Percentiles rank a stretch among this genome's conserved stretches.
These are phyloP conservation scores for Cyberlindnera amylophila DNA, from an alignment of 805 yeast species.

Conservation along the genomic window DNA sequence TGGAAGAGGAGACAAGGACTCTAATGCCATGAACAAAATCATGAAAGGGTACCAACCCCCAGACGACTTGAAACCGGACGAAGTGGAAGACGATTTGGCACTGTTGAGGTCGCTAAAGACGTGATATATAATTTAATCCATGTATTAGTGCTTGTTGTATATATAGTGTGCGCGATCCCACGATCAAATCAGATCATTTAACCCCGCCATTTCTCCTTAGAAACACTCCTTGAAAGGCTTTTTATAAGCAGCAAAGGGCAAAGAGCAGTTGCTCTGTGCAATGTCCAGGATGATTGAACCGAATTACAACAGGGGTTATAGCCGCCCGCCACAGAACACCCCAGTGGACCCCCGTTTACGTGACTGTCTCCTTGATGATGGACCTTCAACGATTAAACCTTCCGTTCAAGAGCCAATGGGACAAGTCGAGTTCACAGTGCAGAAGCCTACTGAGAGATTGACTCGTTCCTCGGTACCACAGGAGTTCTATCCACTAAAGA, in stretches of 20 bases:
- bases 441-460: no score
- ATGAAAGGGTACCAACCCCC: constrained; percentile 30
- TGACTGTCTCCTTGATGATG: no score
- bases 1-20: constrained; percentile 9
- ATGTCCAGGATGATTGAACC: no score
- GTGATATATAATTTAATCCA: not conserved
- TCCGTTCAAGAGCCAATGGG: no score
- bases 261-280: no score
- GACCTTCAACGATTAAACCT: no score
- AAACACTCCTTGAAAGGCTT: no score
- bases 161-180: no score
- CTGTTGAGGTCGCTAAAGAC: constrained; percentile 10
- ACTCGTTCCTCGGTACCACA: not conserved
- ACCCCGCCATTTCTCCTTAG: no score
- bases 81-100: constrained; percentile 29
- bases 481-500: not conserved
- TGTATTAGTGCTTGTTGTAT: not conserved
- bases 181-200: no score
- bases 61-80: constrained; percentile 24
- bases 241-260: no score
- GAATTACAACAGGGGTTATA: not conserved
- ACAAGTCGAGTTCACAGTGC: no score
- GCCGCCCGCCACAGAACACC: constrained; percentile 11
- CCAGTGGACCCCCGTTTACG: constrained; percentile 8
- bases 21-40: constrained; percentile 22